Evolutionary conservation across 768 basidiomycete species (phyloP).

Genomic region (Crassisporium funariophilum): DNA sequence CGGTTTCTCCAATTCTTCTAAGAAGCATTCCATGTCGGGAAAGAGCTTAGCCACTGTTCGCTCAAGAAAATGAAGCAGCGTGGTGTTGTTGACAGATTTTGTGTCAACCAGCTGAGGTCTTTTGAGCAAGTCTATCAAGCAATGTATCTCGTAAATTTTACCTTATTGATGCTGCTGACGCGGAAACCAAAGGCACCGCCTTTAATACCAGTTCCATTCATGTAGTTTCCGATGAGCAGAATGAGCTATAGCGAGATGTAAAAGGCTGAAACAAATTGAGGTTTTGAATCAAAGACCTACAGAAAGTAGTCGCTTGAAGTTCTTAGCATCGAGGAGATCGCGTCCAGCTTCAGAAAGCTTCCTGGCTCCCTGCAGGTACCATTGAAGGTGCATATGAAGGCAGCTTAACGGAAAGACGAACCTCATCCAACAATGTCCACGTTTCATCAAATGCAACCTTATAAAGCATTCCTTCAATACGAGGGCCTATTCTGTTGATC

Average conservation of each 20-base stretch:
- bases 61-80: conserved; percentile 92
- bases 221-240: conserved; percentile 94
- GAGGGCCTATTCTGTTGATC: conserved; percentile 83
- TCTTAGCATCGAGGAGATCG: conserved; percentile 75
- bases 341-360: conserved; percentile 83
- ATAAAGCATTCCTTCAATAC: conserved; percentile 96
- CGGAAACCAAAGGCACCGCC: conserved; percentile 98
- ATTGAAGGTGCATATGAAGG: neutral
- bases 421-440: conserved; percentile 80
- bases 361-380: conserved; percentile 62
- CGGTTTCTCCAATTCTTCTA: conserved; percentile 87
- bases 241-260: conserved; percentile 59
- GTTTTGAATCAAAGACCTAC: conserved; percentile 41
- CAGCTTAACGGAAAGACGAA: conserved; percentile 29
- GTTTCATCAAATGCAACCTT: conserved; percentile 87
- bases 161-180: conserved; percentile 97
- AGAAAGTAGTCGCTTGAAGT: conserved; percentile 88
- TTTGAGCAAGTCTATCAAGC: neutral
- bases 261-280: neutral
- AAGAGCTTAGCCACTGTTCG: conserved; percentile 87
- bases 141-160: conserved; percentile 22
- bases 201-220: conserved; percentile 95
- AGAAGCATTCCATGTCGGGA: conserved; percentile 81
- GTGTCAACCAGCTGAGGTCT: conserved; percentile 85
- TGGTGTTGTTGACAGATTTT: conserved; percentile 93